Evolutionary conservation across 768 basidiomycete genomes (phyloP).

Genomic region (Pleurotus tuoliensis): DNA sequence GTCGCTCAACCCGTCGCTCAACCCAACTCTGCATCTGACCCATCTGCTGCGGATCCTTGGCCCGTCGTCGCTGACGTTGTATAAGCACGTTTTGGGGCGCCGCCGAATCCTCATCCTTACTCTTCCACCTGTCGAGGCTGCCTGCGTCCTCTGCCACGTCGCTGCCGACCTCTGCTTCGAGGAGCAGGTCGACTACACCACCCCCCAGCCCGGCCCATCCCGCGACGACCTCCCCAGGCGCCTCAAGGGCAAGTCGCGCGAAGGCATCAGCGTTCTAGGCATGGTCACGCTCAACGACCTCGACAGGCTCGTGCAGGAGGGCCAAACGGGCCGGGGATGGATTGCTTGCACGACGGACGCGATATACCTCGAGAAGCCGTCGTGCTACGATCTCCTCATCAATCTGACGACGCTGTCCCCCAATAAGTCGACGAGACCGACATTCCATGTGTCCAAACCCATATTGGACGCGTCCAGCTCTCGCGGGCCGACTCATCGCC

Average conservation of each 20-base stretch:
- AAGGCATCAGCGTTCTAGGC: slow-evolving; percentile 67
- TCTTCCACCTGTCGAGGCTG: slow-evolving; percentile 73
- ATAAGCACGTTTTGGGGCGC: slow-evolving; percentile 74
- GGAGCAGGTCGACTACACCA: slow-evolving; percentile 30
- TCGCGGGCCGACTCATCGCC: slow-evolving; percentile 44
- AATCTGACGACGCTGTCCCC: slow-evolving; percentile 70
- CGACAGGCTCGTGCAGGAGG: slow-evolving; percentile 54
- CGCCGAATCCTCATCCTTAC: slow-evolving; percentile 79
- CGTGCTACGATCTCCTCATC: slow-evolving; percentile 76
- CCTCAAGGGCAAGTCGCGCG: slow-evolving; percentile 38
- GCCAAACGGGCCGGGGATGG: slow-evolving; percentile 66
- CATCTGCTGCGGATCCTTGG: slow-evolving; percentile 76
- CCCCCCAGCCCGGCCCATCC: slow-evolving; percentile 17
- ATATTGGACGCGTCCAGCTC: slow-evolving; percentile 24
- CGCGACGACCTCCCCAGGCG: slow-evolving; percentile 10
- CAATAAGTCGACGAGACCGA: slow-evolving; percentile 58
- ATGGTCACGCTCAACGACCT: slow-evolving; percentile 78
- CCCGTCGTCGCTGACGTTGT: slow-evolving; percentile 72
- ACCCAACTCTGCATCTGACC: slow-evolving; percentile 69
- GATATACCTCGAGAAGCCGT: slow-evolving; percentile 77
- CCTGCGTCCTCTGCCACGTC: slow-evolving; percentile 72
- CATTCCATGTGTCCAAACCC: slow-evolving; percentile 58
- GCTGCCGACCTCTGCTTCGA: slow-evolving; percentile 51
- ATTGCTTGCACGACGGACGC: slow-evolving; percentile 87
- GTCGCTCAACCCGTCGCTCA: slow-evolving; percentile 45